Evolutionary conservation across 179 eudicot species (phyloP).

Genomic region (Spergularia azorica): DNA sequence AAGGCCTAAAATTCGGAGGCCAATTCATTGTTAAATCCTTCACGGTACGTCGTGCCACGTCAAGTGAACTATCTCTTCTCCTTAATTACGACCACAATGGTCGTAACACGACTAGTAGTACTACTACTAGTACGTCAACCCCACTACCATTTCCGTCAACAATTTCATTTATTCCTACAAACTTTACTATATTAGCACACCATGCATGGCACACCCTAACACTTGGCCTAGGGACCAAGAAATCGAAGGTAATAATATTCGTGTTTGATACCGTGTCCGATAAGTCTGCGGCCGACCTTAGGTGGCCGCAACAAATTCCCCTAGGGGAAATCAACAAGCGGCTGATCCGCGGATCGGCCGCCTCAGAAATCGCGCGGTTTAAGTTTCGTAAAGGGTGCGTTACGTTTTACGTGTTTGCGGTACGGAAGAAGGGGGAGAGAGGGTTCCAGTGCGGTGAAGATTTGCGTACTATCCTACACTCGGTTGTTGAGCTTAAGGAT

Average conservation of each 20-base stretch:
- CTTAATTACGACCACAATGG: slow-evolving; percentile 43
- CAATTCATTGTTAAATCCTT: slow-evolving; percentile 91
- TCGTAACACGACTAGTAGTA: neutral
- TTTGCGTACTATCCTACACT: slow-evolving; percentile 50
- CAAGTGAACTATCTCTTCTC: slow-evolving; percentile 67
- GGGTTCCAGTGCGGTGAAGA: slow-evolving; percentile 74
- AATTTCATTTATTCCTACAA: slow-evolving; percentile 75
- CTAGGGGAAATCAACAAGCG: slow-evolving; percentile 78
- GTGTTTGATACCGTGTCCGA: slow-evolving; percentile 64
- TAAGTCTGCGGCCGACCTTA: slow-evolving; percentile 44
- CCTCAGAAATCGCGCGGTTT: slow-evolving; percentile 82
- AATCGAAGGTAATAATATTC: slow-evolving; percentile 73
- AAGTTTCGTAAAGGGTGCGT: slow-evolving; percentile 90
- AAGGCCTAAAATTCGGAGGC: slow-evolving; percentile 87
- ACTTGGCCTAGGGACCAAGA: slow-evolving; percentile 86
- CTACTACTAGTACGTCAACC: slow-evolving; percentile 31
- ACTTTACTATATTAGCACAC: slow-evolving; percentile 91
- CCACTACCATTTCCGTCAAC: slow-evolving; percentile 50
- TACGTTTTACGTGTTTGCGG: slow-evolving; percentile 85
- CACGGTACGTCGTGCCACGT: slow-evolving; percentile 76
- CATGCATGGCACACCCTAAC: slow-evolving; percentile 96
- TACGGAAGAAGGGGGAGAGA: slow-evolving; percentile 40
- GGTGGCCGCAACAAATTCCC: slow-evolving; percentile 77
- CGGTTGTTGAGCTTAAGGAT: slow-evolving; percentile 69
- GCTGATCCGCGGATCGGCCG: slow-evolving; percentile 49